These are phyloP conservation scores for Beta lomatogona DNA, from an alignment of 179 eudicot genomes.

Conservation along the genomic window DNA sequence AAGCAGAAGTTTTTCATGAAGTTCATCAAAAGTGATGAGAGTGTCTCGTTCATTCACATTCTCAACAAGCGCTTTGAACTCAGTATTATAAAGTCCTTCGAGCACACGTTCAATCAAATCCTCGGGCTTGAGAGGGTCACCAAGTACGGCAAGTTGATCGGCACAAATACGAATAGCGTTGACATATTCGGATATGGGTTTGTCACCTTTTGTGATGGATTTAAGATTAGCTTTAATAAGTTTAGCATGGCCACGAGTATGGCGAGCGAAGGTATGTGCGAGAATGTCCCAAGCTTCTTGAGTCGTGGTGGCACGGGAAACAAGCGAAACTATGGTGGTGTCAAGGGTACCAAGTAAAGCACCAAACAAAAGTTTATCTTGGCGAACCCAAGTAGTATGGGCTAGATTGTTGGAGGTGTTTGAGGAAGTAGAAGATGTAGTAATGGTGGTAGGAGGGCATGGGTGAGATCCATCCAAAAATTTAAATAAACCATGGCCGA, in stretches of 20 bases:
- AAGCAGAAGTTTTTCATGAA: neutral
- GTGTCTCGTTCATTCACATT: neutral
- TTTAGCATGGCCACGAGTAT: conserved; percentile 1
- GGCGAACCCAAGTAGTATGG: neutral
- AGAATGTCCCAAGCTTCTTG: neutral
- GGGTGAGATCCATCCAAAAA: too few relatives aligned
- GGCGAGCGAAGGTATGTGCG: neutral
- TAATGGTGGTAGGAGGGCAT: too few relatives aligned
- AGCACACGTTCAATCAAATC: neutral
- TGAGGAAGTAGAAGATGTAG: too few relatives aligned
- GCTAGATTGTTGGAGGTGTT: too few relatives aligned
- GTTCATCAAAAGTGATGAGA: neutral
- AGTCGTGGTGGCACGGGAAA: neutral
- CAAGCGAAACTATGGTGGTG: neutral
- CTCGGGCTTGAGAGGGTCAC: neutral
- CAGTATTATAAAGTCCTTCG: neutral
- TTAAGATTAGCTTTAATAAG: neutral
- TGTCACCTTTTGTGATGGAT: neutral
- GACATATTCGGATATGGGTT: neutral
- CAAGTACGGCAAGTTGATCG: neutral
- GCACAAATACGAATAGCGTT: neutral
- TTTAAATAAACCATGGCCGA: too few relatives aligned
- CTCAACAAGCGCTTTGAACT: neutral
- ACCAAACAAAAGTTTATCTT: neutral
- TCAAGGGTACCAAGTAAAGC: neutral